Conservation (phyloP, 371 early-diverging fungal species). For the Rhizopus stolonifer region DNA sequence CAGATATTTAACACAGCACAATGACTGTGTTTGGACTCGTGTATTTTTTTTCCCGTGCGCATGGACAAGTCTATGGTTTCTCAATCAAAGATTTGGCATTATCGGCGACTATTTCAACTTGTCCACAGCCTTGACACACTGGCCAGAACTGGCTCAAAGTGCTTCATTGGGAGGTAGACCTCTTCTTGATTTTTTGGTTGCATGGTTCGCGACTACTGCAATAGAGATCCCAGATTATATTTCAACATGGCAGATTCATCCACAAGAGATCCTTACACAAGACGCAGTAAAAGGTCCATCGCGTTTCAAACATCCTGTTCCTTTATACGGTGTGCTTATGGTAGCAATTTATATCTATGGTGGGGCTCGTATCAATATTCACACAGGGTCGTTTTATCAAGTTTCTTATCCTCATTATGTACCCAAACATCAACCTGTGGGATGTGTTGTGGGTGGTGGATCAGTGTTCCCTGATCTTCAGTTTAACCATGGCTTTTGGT, state of each 20-base stretch:
- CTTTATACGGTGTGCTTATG: slow-evolving; percentile 10
- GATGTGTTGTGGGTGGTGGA: slow-evolving; percentile 37
- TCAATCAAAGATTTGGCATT: slow-evolving; percentile 11
- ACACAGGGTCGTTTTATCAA: slow-evolving; percentile 33
- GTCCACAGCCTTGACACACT: slow-evolving; percentile 19
- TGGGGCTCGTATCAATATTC: slow-evolving; percentile 27
- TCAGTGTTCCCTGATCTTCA: slow-evolving; percentile 6
- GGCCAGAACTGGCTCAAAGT: slow-evolving; percentile 32
- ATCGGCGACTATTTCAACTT: slow-evolving; percentile 31
- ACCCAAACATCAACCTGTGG: slow-evolving; percentile 29
- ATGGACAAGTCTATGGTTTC: slow-evolving; percentile 31
- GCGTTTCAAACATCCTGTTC: slow-evolving; percentile 15
- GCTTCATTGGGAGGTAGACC: slow-evolving; percentile 32
- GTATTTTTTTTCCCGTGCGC: slow-evolving; percentile 28
- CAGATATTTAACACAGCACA: slow-evolving; percentile 9
- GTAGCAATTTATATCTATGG: slow-evolving; percentile 20
- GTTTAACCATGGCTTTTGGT: slow-evolving; percentile 28
- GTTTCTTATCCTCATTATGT: slow-evolving; percentile 24
- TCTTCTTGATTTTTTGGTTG: slow-evolving; percentile 30
- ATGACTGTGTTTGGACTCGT: slow-evolving; percentile 11
- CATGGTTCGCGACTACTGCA: slow-evolving; percentile 25
- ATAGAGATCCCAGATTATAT: slow-evolving; percentile 20
- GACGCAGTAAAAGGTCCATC: no score
- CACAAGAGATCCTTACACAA: no score
- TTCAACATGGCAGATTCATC: no score